These are phyloP conservation scores for Diaporthe citrichinensis DNA, from an alignment of 2,329 filamentous ascomycete genomes.

Conservation along the genomic window DNA sequence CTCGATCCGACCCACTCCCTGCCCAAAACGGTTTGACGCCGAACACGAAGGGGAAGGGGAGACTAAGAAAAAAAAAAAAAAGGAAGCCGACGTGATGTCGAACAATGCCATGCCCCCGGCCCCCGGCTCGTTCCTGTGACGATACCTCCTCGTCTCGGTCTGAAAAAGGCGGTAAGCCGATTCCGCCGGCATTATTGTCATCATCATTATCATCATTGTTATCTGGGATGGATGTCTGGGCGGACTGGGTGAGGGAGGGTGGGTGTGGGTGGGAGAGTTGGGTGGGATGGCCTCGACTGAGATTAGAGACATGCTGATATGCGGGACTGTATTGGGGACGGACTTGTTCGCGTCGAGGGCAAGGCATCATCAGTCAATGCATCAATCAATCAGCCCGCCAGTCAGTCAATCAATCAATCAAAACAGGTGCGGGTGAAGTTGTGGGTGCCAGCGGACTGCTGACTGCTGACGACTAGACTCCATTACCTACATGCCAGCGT, in stretches of 20 bases:
- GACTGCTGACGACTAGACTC: slow-evolving; percentile 25
- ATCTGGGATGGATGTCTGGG: neutral
- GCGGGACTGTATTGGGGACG: neutral
- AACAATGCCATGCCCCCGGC: slow-evolving; percentile 11
- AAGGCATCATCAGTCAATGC: slow-evolving; percentile 5
- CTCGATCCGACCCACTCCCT: slow-evolving; percentile 19
- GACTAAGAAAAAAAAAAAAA: neutral
- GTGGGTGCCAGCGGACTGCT: neutral
- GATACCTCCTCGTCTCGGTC: slow-evolving; percentile 25
- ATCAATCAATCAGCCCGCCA: neutral
- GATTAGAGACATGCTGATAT: neutral
- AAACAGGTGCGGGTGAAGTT: neutral
- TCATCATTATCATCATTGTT: slow-evolving; percentile 2
- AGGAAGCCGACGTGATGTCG: neutral
- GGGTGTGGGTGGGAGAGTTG: neutral
- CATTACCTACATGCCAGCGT: neutral
- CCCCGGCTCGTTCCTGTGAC: slow-evolving; percentile 4
- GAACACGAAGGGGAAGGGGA: slow-evolving; percentile 18
- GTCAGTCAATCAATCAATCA: too few species aligned
- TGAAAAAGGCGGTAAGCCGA: slow-evolving; percentile 36
- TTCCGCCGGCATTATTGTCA: slow-evolving; percentile 33
- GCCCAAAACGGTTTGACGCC: slow-evolving; percentile 16
- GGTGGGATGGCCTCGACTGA: neutral
- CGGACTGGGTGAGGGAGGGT: neutral
- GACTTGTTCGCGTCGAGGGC: neutral